These are phyloP conservation scores for Phytophthora megakarya DNA, from an alignment of 352 stramenopile genomes.

Conservation along the genomic window DNA sequence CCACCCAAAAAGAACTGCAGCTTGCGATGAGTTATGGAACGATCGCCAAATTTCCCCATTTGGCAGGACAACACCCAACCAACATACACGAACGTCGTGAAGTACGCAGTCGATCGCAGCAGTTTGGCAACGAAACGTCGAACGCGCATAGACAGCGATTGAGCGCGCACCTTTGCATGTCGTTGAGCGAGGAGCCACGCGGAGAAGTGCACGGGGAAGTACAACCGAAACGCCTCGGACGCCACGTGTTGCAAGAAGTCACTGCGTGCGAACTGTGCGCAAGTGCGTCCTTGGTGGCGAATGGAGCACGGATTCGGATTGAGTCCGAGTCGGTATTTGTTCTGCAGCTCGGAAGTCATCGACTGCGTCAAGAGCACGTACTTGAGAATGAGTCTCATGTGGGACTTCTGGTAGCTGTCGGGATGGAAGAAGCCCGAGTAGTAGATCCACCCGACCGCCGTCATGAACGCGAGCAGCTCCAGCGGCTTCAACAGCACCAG, in stretches of 20 bases:
- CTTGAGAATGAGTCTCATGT: slow-evolving; percentile 66
- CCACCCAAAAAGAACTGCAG: slow-evolving; percentile 59
- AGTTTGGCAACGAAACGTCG: slow-evolving; percentile 41
- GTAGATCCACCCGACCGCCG: slow-evolving; percentile 61
- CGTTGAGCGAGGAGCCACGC: slow-evolving; percentile 55
- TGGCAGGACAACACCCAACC: slow-evolving; percentile 57
- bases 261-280: slow-evolving; percentile 46
- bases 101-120: slow-evolving; percentile 58
- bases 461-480: slow-evolving; percentile 60
- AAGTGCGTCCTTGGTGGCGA: slow-evolving; percentile 48
- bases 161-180: slow-evolving; percentile 43
- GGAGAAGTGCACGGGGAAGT: slow-evolving; percentile 62
- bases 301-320: slow-evolving; percentile 57
- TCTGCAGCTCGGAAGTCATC: slow-evolving; percentile 42
- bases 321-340: slow-evolving; percentile 43
- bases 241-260: slow-evolving; percentile 49
- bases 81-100: slow-evolving; percentile 53
- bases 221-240: slow-evolving; percentile 48
- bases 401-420: slow-evolving; percentile 57
- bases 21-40: slow-evolving; percentile 52
- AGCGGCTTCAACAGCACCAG: slow-evolving; percentile 38
- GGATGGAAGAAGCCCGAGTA: slow-evolving; percentile 65
- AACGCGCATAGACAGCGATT: slow-evolving; percentile 34
- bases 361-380: slow-evolving; percentile 52
- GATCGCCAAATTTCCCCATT: slow-evolving; percentile 44